phyloP scores from a whole-genome alignment of 148 eudicot genomes.

The Camellia sinensis region DNA sequence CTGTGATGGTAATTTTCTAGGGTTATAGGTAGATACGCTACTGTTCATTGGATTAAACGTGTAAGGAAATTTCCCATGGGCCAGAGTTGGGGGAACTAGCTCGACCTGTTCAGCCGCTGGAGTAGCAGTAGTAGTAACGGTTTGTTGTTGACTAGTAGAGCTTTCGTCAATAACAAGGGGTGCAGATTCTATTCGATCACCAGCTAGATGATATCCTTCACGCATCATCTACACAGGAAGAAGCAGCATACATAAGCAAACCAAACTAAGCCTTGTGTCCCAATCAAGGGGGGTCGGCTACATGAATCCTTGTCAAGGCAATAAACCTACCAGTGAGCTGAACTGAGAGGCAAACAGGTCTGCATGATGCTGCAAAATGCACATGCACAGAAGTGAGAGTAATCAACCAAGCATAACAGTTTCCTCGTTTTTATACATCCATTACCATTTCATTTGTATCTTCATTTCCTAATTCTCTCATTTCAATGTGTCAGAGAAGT shows the following conservation, averaged over 20 bases:
- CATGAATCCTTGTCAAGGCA: background rate
- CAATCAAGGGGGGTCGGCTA: background rate
- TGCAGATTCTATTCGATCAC: background rate
- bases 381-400: slow-evolving; percentile 13
- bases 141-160: background rate
- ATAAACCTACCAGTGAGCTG: slow-evolving; percentile 12
- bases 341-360: slow-evolving; percentile 13
- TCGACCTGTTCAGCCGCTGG: background rate
- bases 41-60: background rate
- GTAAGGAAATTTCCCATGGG: background rate
- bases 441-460: background rate
- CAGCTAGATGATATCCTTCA: slow-evolving; percentile 12
- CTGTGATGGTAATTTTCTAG: background rate
- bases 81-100: background rate
- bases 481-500: background rate
- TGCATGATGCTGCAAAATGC: slow-evolving; percentile 15
- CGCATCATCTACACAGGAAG: slow-evolving; percentile 14
- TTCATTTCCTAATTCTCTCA: background rate
- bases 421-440: background rate
- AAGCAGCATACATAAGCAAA: background rate
- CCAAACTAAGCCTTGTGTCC: too few species aligned
- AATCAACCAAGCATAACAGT: background rate
- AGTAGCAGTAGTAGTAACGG: background rate
- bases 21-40: background rate
- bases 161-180: background rate